Base-by-base conservation (phyloP, 2,329 filamentous ascomycete genomes). In the Colletotrichum sp. region DNA sequence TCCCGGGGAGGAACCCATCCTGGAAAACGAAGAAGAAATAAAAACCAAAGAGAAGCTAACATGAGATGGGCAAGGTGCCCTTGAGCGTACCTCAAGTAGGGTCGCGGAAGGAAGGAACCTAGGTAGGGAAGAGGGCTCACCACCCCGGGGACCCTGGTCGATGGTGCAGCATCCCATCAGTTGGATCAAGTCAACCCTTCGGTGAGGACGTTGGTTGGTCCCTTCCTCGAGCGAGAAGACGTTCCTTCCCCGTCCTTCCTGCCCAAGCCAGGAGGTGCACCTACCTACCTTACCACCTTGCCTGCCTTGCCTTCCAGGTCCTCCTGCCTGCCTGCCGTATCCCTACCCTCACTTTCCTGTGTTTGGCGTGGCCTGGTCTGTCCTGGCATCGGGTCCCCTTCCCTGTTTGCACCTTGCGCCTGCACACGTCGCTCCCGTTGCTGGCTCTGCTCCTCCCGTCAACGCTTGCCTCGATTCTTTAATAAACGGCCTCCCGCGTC, bases 401-500 rank as follows among this genome's bases (percentile, higher is more conserved):
- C 26, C 55, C 36, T 32, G n/a, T 30, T 21, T 30, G 21, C 36
- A 49, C 44, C n/a, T 49, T 71, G 68, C 62, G 30, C 39, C 57
- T 63, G 55, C 63, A 63, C 52, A 66, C 39, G 62, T 70, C 21
- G 32, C 67, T 71, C 16, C 44, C 36, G 49, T 24, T n/a, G n/a
- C 52, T 44, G 24, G 44, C 8, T 49, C n/a, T 36, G 21, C 28
- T 49, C 68, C 52, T 70, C 39, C 65, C 57, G 26, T 55, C 52
- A 30, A 32, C 18, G 36, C 49, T n/a, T 65, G 64, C 64, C 73
- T 68, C 34, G 70, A 75, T 65, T 52, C 57, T 73, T 62, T 76
- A 76, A 68, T 76, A 76, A 65, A 73, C 28, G 16, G 49, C 64
- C 57, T 73, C 73, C 73, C 73, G 39, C 73, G n/a, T 39, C 39